These are phyloP conservation scores for Incumbomyces lentus DNA, from an alignment of 2,329 filamentous ascomycete genomes.

Conservation along the genomic window DNA sequence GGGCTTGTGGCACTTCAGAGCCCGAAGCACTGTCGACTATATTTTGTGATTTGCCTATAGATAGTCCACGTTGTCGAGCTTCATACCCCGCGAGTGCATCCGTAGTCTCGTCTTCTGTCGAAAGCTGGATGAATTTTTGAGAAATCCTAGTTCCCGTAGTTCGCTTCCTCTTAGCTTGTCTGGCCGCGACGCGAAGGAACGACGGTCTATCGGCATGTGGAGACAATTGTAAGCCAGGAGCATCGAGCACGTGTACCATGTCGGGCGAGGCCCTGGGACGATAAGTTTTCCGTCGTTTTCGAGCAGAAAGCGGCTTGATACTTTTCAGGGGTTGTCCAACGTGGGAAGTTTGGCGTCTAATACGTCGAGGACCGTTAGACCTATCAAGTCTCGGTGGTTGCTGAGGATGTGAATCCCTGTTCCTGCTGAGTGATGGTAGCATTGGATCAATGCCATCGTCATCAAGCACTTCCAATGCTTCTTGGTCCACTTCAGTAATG, in stretches of 20 bases:
- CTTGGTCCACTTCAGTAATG: neutral
- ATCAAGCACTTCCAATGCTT: conserved; percentile 11
- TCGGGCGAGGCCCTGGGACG: neutral
- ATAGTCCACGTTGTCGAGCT: too few relatives aligned
- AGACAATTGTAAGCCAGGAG: conserved; percentile 14
- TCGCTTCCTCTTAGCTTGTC: conserved; percentile 42
- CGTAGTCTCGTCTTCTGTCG: conserved; percentile 42
- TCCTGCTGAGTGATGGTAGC: conserved; percentile 15
- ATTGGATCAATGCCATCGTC: conserved; percentile 24
- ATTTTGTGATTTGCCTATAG: too few relatives aligned
- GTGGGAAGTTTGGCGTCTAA: too few relatives aligned
- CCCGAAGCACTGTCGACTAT: too few relatives aligned
- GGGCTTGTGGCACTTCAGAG: too few relatives aligned
- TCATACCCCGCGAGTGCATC: conserved; percentile 38
- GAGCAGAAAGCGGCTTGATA: too few relatives aligned
- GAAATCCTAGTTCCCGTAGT: conserved; percentile 34
- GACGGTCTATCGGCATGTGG: conserved; percentile 31
- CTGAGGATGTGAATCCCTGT: conserved; percentile 2
- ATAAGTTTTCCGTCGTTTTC: neutral
- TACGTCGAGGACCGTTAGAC: neutral
- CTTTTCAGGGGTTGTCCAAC: too few relatives aligned
- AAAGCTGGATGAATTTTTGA: conserved; percentile 43
- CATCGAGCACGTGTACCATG: conserved; percentile 14
- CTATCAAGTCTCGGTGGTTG: conserved; percentile 9
- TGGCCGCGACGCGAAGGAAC: conserved; percentile 47